Conservation (phyloP, 345 rosid species). For the Dimocarpus longan region DNA sequence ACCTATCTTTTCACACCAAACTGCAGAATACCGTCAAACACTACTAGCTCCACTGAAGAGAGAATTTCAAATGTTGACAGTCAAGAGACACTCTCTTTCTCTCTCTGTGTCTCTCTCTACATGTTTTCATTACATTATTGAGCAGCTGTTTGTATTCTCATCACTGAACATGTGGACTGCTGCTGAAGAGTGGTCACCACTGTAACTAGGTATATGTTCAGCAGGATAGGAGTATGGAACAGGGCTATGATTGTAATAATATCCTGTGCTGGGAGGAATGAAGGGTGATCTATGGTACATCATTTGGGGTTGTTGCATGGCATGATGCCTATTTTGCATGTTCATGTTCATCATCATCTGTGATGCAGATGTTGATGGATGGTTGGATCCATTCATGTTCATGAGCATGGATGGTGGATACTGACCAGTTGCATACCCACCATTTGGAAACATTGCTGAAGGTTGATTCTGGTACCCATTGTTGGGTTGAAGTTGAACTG, state of each 20-base stretch:
- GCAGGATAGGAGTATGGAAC: conserved; percentile 40
- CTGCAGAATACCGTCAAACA: conserved; percentile 22
- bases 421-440: conserved; percentile 34
- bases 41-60: conserved; percentile 14
- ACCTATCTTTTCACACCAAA: conserved; percentile 14
- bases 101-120: not conserved
- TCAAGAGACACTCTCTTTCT: conserved; percentile 22
- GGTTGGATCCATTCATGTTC: conserved; percentile 51
- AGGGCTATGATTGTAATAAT: conserved; percentile 47
- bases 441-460: conserved; percentile 30
- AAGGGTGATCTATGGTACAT: conserved; percentile 63
- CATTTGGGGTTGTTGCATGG: conserved; percentile 61
- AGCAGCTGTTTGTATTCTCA: conserved; percentile 52
- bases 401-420: conserved; percentile 43
- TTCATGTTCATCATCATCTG: conserved; percentile 53
- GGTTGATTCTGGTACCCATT: conserved; percentile 38
- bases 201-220: conserved; percentile 35
- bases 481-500: conserved; percentile 29
- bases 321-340: conserved; percentile 50
- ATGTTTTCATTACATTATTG: conserved; percentile 42
- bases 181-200: conserved; percentile 35
- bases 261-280: conserved; percentile 60
- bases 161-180: conserved; percentile 49
- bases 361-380: conserved; percentile 24
- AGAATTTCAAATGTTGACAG: conserved; percentile 18